A percentile compares a stretch with the other conserved stretches of the same genome.
Evolutionary conservation across 805 yeast species (phyloP).

Genomic region (Myxozyma neotropica): DNA sequence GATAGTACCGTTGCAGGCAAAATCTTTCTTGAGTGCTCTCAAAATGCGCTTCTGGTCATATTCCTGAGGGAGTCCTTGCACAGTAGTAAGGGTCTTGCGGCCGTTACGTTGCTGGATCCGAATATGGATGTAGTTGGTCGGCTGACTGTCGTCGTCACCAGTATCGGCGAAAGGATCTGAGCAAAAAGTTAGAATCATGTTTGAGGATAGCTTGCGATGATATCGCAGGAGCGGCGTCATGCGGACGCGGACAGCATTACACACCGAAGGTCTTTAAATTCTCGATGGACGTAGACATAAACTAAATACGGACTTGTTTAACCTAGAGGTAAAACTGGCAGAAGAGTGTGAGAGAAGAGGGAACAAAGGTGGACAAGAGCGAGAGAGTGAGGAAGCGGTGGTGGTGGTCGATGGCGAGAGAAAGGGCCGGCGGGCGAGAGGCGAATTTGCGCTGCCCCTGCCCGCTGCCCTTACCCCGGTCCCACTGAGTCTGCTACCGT

Average conservation of each 20-base stretch:
- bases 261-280: slow-evolving; percentile 50
- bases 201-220: too few relatives aligned
- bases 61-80: slow-evolving; percentile 94
- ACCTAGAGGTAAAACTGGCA: slow-evolving; percentile 14
- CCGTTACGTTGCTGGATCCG: slow-evolving; percentile 99
- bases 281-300: slow-evolving; percentile 79
- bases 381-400: neutral
- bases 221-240: neutral
- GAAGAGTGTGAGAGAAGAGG: neutral
- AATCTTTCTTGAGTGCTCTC: slow-evolving; percentile 93
- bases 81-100: slow-evolving; percentile 97
- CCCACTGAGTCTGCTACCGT: too few relatives aligned
- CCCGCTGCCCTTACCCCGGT: neutral
- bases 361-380: neutral
- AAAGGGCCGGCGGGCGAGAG: neutral
- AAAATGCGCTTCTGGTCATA: slow-evolving; percentile 92
- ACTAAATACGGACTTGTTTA: slow-evolving; percentile 35
- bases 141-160: slow-evolving; percentile 97
- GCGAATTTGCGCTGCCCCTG: slow-evolving; percentile 2
- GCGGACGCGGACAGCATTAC: neutral
- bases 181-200: neutral
- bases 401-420: slow-evolving; percentile 1
- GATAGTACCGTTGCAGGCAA: slow-evolving; percentile 98
- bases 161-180: slow-evolving; percentile 98
- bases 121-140: slow-evolving; percentile 87